These are phyloP conservation scores for Kalanchoe fedtschenkoi DNA, from an alignment of 164 flowering plant genomes.

Conservation along the genomic window DNA sequence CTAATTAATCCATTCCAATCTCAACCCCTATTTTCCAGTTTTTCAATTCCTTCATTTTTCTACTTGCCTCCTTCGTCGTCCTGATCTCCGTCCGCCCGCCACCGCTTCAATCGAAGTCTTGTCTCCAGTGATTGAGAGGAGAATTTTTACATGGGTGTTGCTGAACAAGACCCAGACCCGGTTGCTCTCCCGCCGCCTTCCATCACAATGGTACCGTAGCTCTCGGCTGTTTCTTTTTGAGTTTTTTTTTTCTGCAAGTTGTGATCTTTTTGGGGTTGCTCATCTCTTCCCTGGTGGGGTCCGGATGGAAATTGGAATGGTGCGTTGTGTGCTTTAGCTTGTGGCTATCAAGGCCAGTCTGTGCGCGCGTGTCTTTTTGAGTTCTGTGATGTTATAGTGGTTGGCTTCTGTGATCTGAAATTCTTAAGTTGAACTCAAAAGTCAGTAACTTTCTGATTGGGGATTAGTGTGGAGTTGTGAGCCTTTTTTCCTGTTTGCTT, in stretches of 20 bases:
- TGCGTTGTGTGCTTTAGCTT: background rate
- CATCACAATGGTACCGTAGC: background rate
- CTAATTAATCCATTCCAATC: too few species aligned
- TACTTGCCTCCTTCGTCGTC: background rate
- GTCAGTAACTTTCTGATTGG: background rate
- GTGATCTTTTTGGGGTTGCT: background rate
- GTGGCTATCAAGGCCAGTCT: background rate
- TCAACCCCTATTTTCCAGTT: too few species aligned
- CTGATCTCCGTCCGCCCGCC: background rate
- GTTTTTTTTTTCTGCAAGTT: background rate
- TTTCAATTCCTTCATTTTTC: too few species aligned
- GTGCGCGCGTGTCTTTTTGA: background rate
- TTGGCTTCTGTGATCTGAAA: background rate
- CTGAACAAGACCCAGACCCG: background rate
- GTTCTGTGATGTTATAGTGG: background rate
- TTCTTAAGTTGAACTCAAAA: constrained; percentile 4
- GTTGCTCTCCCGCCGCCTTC: background rate
- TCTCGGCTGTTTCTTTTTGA: background rate
- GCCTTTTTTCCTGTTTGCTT: background rate
- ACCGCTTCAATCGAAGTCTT: background rate
- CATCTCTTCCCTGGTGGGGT: too few species aligned
- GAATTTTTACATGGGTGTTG: background rate
- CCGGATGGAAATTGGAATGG: too few species aligned
- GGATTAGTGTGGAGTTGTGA: background rate
- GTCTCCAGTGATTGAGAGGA: too few species aligned